Evolutionary conservation across 129 eudicot species (phyloP), one percentile per base, ranked within the genome.

Genomic region (Kitagawia praeruptora): DNA sequence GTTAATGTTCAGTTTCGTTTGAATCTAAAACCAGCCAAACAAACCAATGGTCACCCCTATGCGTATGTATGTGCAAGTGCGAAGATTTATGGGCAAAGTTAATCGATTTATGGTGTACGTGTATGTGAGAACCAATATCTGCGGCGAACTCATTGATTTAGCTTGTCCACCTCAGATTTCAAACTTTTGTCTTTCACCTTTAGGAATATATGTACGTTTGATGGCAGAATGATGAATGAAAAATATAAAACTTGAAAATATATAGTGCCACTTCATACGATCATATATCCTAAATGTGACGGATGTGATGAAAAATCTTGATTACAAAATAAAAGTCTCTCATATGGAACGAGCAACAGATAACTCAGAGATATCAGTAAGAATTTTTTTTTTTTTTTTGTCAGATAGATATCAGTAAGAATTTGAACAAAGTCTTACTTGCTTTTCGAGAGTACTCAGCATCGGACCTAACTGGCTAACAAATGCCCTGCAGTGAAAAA

Each of bases 401-500:
- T n/a, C n/a, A n/a, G n/a, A n/a, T n/a, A 54, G 77, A 75, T 75
- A 61, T 76, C 74, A 86, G 77, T 31, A 23, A 70, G 85, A 91
- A 95, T 97, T 78, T 86, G 88, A 70, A 73, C 78, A 74, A 47
- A 77, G 70, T 83, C 84, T n/a, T 70, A 85, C 80, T 79, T 86
- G 75, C 69, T 76, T 56, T 58, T 88, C 89, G 66, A 53, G 78
- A 70, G 84, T 91, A 85, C 77, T 81, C 70, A 89, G 42, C 78
- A 82, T 82, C 7, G 90, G 86, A 53, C 88, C 97, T 74, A 92
- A 67, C 70, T 89, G 93, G 44, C 44, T 83, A 63, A 85, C 86
- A 85, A 96, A 96, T 84, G 88, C 85, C 90, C 99, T 96, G 85
- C 84, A 89, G 41, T 9, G 8, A 67, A 40, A 80, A 80, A 21